Conservation (phyloP, 1,139 yeast species). For the Protomyces lactucae-debilis region DNA sequence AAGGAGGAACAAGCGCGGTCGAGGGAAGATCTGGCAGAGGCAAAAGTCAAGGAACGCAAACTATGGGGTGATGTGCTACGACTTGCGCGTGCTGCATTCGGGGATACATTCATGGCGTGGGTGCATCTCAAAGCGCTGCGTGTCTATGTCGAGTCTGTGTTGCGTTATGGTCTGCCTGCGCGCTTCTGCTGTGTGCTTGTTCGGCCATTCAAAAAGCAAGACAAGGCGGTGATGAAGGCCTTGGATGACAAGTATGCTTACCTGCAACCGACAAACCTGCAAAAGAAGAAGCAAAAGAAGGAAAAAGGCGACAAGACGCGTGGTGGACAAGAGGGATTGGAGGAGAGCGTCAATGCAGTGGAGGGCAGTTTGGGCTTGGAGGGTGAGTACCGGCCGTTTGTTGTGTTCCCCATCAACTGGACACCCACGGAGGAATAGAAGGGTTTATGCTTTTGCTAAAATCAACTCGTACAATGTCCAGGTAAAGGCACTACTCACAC, state of each 20-base stretch:
- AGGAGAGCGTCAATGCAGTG: constrained; percentile 26
- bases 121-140: constrained; percentile 72
- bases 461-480: constrained; percentile 47
- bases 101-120: constrained; percentile 81
- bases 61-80: constrained; percentile 74
- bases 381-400: constrained; percentile 24
- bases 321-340: constrained; percentile 25
- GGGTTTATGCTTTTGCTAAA: neutral
- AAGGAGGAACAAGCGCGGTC: constrained; percentile 52
- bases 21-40: constrained; percentile 71
- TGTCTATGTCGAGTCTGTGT: constrained; percentile 62
- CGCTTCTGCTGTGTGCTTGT: constrained; percentile 66
- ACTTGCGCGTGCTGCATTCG: constrained; percentile 78
- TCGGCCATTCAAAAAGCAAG: constrained; percentile 39
- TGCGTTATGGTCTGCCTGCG: constrained; percentile 95
- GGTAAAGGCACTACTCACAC: constrained; percentile 86
- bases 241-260: constrained; percentile 21
- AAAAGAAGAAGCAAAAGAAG: constrained; percentile 4
- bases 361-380: constrained; percentile 25
- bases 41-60: constrained; percentile 67
- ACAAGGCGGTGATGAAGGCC: constrained; percentile 28
- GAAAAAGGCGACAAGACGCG: constrained; percentile 6
- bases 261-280: constrained; percentile 6
- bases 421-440: constrained; percentile 1
- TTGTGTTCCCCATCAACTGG: constrained; percentile 18